A percentile compares a stretch with the other conserved stretches of the same genome.
Evolutionary conservation across 352 stramenopile species (phyloP).

Genomic region (Phytophthora boehmeriae): DNA sequence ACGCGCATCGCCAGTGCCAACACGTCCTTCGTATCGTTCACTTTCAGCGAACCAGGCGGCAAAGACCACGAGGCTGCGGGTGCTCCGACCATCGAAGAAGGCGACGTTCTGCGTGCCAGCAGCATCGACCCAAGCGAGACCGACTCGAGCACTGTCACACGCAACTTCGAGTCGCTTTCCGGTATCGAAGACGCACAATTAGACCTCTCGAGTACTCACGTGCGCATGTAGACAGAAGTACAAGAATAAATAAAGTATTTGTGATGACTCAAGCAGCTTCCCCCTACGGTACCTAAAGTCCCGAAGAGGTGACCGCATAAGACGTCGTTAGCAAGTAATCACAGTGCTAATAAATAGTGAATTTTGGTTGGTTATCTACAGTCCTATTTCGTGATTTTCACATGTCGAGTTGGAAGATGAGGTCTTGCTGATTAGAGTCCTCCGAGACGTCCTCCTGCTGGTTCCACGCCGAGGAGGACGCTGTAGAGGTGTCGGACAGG

Average conservation of each 20-base stretch:
- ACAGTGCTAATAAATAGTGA: slow-evolving; percentile 29
- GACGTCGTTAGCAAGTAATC: too few relatives aligned
- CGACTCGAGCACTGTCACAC: slow-evolving; percentile 31
- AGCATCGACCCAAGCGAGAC: slow-evolving; percentile 13
- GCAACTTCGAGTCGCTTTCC: slow-evolving; percentile 55
- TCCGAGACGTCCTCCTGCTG: slow-evolving; percentile 15
- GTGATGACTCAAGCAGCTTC: too few relatives aligned
- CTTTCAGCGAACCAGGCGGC: slow-evolving; percentile 24
- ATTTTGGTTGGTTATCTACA: slow-evolving; percentile 24
- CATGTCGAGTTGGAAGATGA: slow-evolving; percentile 52
- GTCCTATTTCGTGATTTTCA: slow-evolving; percentile 20
- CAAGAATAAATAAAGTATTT: slow-evolving; percentile 4
- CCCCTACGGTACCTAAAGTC: too few relatives aligned
- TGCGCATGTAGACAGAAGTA: slow-evolving; percentile 37
- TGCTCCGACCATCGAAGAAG: slow-evolving; percentile 38
- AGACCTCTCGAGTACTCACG: slow-evolving; percentile 39
- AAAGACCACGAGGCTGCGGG: slow-evolving; percentile 18
- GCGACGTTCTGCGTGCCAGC: slow-evolving; percentile 20
- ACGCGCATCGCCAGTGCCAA: slow-evolving; percentile 40
- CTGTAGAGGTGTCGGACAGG: slow-evolving; percentile 47
- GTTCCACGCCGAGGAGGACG: slow-evolving; percentile 32
- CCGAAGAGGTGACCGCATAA: too few relatives aligned
- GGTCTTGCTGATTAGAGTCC: slow-evolving; percentile 23
- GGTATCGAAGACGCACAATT: slow-evolving; percentile 37
- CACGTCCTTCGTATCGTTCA: slow-evolving; percentile 53